Percentiles rank a stretch among this genome's conserved stretches.
Evolutionary conservation across 495 filamentous ascomycete species (phyloP).

Genomic region (Hyphodiscus hymeniophilus): DNA sequence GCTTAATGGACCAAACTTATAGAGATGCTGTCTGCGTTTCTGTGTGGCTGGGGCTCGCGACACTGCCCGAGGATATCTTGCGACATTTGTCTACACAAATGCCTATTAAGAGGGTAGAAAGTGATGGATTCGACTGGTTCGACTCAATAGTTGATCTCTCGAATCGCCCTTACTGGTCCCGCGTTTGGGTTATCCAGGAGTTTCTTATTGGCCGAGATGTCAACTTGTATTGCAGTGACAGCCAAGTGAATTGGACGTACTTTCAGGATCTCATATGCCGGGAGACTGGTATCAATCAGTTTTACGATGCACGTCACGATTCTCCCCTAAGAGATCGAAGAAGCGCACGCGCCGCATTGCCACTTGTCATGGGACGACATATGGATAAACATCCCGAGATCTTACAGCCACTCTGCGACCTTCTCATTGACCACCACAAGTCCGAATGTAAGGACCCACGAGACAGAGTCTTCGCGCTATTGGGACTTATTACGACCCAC

Average conservation of each 20-base stretch:
- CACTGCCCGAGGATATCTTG: not conserved
- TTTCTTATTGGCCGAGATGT: constrained; percentile 6
- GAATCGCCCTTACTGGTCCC: constrained; percentile 11
- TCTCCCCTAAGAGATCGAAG: too few species aligned
- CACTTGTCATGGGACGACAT: constrained; percentile 8
- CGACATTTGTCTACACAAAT: not conserved
- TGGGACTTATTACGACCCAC: constrained; percentile 13
- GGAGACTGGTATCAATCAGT: constrained; percentile 2
- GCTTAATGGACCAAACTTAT: constrained; percentile 26
- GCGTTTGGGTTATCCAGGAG: constrained; percentile 12
- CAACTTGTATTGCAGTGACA: constrained; percentile 13
- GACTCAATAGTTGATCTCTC: constrained; percentile 13
- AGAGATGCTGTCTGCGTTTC: constrained; percentile 16
- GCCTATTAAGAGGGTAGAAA: constrained; percentile 10
- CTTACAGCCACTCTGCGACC: constrained; percentile 16
- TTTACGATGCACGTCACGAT: not conserved
- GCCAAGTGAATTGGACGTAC: constrained; percentile 4
- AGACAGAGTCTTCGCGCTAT: constrained; percentile 22
- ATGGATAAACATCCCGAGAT: constrained; percentile 4
- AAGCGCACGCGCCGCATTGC: not conserved
- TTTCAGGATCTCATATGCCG: constrained; percentile 20
- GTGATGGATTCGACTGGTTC: constrained; percentile 11
- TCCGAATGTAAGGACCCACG: constrained; percentile 21
- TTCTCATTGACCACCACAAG: constrained; percentile 12
- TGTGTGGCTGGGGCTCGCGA: constrained; percentile 21